Percentiles rank a stretch among this genome's conserved stretches.
phyloP scores from a whole-genome alignment of 2,329 filamentous ascomycete species.

The Beauveria australis region DNA sequence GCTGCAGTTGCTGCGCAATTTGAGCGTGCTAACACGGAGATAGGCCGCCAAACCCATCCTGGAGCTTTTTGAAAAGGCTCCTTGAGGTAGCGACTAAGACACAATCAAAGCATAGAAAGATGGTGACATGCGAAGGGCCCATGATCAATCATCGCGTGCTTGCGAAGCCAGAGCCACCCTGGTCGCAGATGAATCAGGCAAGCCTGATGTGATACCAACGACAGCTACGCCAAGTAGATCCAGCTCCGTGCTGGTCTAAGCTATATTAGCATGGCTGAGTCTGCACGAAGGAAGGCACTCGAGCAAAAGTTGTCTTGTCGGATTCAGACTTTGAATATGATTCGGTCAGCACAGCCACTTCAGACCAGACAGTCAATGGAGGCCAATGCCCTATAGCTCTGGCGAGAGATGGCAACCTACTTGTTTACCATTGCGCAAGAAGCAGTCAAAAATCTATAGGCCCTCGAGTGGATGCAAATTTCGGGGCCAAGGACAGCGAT shows the following conservation, averaged over 20 bases:
- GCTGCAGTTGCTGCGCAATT: not conserved
- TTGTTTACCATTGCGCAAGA: not conserved
- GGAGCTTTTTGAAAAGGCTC: slow-evolving; percentile 72
- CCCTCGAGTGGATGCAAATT: not conserved
- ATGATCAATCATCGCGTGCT: not conserved
- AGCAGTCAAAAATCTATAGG: not conserved
- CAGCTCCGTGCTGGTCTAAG: not conserved
- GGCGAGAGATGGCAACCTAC: not conserved
- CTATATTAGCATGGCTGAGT: not conserved
- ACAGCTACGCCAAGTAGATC: not conserved
- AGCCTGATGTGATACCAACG: not conserved
- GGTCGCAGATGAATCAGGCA: not conserved
- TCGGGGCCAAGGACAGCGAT: not conserved
- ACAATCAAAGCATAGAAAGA: not conserved
- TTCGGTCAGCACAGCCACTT: not conserved
- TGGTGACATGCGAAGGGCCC: not conserved
- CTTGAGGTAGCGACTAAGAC: slow-evolving; percentile 22
- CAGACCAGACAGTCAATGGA: not conserved
- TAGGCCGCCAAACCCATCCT: slow-evolving; percentile 84
- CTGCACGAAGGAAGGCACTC: not conserved
- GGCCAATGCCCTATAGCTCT: not conserved
- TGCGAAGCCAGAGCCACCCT: not conserved
- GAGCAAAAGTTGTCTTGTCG: not conserved
- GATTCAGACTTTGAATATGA: not conserved
- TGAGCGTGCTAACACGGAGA: slow-evolving; percentile 14